Conservation (phyloP, 805 yeast species). For the Alloascoidea hylecoeti region DNA sequence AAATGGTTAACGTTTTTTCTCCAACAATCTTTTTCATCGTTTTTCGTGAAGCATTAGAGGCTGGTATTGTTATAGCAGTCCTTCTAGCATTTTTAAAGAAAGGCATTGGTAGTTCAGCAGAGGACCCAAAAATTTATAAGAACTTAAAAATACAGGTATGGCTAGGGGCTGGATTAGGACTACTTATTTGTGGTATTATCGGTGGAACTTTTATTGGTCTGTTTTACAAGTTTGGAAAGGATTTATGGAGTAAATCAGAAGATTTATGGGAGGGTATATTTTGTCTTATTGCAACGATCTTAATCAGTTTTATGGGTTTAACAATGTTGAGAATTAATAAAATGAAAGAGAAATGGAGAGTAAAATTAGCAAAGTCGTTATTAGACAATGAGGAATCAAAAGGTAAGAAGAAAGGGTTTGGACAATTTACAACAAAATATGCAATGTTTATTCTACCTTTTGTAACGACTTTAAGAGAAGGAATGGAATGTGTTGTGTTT, state of each 20-base stretch:
- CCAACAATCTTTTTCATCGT: conserved; percentile 75
- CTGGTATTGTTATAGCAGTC: conserved; percentile 83
- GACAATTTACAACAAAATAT: conserved; percentile 54
- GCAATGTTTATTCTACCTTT: conserved; percentile 84
- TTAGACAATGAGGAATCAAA: conserved; percentile 36
- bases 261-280: conserved; percentile 97
- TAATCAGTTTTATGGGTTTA: conserved; percentile 90
- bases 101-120: conserved; percentile 52
- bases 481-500: conserved; percentile 90
- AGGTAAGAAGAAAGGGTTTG: conserved; percentile 21
- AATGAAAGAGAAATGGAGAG: conserved; percentile 95
- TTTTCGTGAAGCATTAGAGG: conserved; percentile 89
- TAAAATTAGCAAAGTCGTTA: conserved; percentile 80
- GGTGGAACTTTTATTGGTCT: conserved; percentile 95
- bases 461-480: conserved; percentile 89
- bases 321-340: conserved; percentile 93
- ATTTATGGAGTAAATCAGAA: conserved; percentile 79
- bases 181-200: conserved; percentile 62
- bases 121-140: conserved; percentile 31
- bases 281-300: conserved; percentile 76
- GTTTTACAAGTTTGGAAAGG: conserved; percentile 66
- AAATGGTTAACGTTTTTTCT: conserved; percentile 46
- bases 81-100: conserved; percentile 84
- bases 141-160: conserved; percentile 69
- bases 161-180: conserved; percentile 66